Evolutionary conservation across 352 stramenopile species (phyloP).

Genomic region (Phytophthora meadii): DNA sequence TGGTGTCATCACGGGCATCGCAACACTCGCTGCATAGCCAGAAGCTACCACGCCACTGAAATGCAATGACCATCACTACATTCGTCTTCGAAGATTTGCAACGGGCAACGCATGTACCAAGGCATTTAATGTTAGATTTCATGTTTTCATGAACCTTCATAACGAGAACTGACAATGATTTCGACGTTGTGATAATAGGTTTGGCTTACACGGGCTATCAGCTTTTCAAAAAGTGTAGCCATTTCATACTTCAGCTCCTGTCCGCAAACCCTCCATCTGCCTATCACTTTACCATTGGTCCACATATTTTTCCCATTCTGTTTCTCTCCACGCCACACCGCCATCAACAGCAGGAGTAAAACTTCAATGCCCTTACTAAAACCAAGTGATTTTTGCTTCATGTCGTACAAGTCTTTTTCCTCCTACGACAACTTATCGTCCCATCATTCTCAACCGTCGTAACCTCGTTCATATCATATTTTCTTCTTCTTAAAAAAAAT

Average conservation of each 20-base stretch:
- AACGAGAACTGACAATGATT: too few species aligned
- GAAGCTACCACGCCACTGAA: slow-evolving; percentile 7
- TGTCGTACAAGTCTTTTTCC: not conserved
- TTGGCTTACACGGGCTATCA: too few species aligned
- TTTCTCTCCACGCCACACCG: not conserved
- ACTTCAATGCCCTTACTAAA: slow-evolving; percentile 1
- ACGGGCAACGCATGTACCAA: too few species aligned
- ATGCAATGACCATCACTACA: slow-evolving; percentile 15
- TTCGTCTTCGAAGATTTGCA: too few species aligned
- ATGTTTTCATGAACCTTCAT: not conserved
- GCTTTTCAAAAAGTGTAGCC: too few species aligned
- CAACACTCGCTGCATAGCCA: slow-evolving; percentile 21
- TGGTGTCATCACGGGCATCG: slow-evolving; percentile 27
- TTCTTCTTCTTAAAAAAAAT: slow-evolving; percentile 19
- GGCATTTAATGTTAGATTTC: not conserved
- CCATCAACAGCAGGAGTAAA: not conserved
- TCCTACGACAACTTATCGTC: slow-evolving; percentile 8
- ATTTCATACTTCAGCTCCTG: not conserved
- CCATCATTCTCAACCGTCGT: slow-evolving; percentile 1
- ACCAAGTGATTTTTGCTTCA: slow-evolving; percentile 1
- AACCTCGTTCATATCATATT: slow-evolving; percentile 7
- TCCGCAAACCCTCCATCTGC: not conserved
- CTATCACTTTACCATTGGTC: not conserved
- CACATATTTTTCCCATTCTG: not conserved
- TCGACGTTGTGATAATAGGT: too few species aligned